Evolutionary conservation across 371 early-diverging fungal genomes (phyloP), one percentile per base, ranked within the genome.

Genomic region (Batrachochytrium dendrobatidis): DNA sequence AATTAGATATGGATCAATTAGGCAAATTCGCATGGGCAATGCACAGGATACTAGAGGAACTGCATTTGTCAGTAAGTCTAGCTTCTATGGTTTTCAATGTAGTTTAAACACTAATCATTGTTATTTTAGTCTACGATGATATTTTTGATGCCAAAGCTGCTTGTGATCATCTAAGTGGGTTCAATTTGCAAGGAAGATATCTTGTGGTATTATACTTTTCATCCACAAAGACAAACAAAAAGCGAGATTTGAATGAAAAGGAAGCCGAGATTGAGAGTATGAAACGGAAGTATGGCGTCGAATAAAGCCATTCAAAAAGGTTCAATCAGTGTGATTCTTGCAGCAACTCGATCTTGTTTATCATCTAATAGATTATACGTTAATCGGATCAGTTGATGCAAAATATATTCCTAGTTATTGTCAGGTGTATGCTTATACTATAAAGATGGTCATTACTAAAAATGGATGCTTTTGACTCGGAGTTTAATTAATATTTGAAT

Each of bases 121-220:
- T 62, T 39, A n/a, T 39, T n/a, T 28, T 62, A 65, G 79, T 77
- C 1, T 97, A 94, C 64, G 95, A 95, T 61, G 96, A 95, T 55
- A 93, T 97, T n/a, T 92, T 86, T 64, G 95, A 95, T 66, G 95
- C 97, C 32, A 94, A 95, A 69, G 86, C 88, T 26, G 99, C 99
- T 0, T 93, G 93, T 66, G 95, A 95, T 53, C 94, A 94, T 64
- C 67, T 95, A 32, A 86, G 87, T 53, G 96, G 96, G 46, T 95
- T 93, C 76, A 95, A 95, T 65, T 87, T 97, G 57, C 83, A 91
- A 76, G 94, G 94, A 3, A 81, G 98, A 61, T 95, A 95, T 65
- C 66, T 97, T 67, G 91, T 97, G 53, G 94, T 97, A 7, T 77
- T 95, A 26, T 97, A 95, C 57, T 90, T 90, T 72, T 88, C 54